Evolutionary conservation across 805 yeast genomes (phyloP).

Genomic region (Ogataea henricii): DNA sequence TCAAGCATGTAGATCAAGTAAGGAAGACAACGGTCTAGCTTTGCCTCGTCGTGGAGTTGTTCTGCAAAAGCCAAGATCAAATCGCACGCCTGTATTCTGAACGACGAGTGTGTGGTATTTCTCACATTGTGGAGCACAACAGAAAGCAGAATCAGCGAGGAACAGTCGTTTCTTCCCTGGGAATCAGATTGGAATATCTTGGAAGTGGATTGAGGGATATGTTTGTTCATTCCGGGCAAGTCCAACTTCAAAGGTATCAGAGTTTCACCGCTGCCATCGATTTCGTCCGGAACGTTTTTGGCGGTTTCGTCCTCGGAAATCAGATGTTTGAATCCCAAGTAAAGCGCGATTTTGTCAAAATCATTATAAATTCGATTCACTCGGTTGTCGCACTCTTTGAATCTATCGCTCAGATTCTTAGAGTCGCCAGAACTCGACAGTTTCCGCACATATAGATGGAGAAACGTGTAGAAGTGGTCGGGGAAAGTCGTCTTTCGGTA

Average conservation of each 20-base stretch:
- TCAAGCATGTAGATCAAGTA: constrained; percentile 72
- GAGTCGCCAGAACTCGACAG: constrained; percentile 28
- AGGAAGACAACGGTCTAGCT: constrained; percentile 84
- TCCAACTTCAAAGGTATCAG: constrained; percentile 45
- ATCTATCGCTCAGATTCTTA: constrained; percentile 25
- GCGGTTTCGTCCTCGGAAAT: constrained; percentile 16
- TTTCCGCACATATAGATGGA: constrained; percentile 65
- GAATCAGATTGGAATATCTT: constrained; percentile 22
- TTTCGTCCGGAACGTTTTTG: constrained; percentile 10
- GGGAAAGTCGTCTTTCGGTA: constrained; percentile 63
- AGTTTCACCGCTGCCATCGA: constrained; percentile 15
- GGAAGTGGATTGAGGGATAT: constrained; percentile 43
- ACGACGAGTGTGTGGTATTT: constrained; percentile 58
- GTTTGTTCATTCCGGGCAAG: constrained; percentile 54
- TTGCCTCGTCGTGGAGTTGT: constrained; percentile 75
- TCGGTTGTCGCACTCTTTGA: constrained; percentile 53
- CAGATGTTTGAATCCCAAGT: constrained; percentile 39
- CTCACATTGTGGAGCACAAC: constrained; percentile 60
- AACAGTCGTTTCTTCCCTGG: constrained; percentile 38
- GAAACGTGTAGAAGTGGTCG: constrained; percentile 61
- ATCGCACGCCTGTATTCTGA: constrained; percentile 72
- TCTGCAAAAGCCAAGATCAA: constrained; percentile 76
- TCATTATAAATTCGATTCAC: constrained; percentile 61
- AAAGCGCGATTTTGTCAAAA: constrained; percentile 51
- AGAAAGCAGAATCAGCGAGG: constrained; percentile 59